These are phyloP conservation scores for Beauveria pseudobassiana DNA, from an alignment of 2,329 filamentous ascomycete genomes.

Conservation along the genomic window DNA sequence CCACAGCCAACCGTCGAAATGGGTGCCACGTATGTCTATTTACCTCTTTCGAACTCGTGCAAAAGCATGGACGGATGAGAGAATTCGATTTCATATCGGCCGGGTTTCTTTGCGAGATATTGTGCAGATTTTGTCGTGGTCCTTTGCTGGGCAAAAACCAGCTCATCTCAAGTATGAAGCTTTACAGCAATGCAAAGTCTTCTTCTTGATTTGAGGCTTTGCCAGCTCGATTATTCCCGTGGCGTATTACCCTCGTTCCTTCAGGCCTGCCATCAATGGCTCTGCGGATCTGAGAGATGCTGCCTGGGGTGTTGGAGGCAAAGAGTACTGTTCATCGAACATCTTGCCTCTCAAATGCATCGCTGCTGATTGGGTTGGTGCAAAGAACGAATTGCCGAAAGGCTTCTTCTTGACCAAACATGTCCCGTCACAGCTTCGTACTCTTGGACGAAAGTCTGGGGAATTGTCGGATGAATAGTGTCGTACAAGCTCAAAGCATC, in stretches of 20 bases:
- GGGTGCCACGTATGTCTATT: conserved; percentile 46
- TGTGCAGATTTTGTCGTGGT: conserved; percentile 58
- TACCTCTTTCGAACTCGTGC: conserved; percentile 29
- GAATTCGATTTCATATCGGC: conserved; percentile 15
- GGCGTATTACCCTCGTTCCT: conserved; percentile 47
- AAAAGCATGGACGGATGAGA: conserved; percentile 19
- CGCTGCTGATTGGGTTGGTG: conserved; percentile 39
- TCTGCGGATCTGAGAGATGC: conserved; percentile 30
- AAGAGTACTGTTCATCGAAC: conserved; percentile 54
- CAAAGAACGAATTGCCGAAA: conserved; percentile 5
- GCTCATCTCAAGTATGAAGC: conserved; percentile 12
- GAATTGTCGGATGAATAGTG: conserved; percentile 69
- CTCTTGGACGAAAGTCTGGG: conserved; percentile 40
- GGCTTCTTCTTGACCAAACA: neutral
- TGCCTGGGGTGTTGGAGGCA: conserved; percentile 9
- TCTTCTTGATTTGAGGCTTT: conserved; percentile 19
- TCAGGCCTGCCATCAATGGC: conserved; percentile 35
- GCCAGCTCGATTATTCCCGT: conserved; percentile 68
- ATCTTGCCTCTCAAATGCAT: conserved; percentile 72
- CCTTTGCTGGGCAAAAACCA: conserved; percentile 56
- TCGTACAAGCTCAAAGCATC: neutral
- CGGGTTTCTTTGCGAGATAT: conserved; percentile 37
- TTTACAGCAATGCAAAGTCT: neutral
- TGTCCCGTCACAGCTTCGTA: conserved; percentile 28
- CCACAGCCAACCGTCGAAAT: conserved; percentile 34